A percentile compares a stretch with the other conserved stretches of the same genome.
Conservation (phyloP, 495 filamentous ascomycete species). For the Astrocystis sublimbata region DNA sequence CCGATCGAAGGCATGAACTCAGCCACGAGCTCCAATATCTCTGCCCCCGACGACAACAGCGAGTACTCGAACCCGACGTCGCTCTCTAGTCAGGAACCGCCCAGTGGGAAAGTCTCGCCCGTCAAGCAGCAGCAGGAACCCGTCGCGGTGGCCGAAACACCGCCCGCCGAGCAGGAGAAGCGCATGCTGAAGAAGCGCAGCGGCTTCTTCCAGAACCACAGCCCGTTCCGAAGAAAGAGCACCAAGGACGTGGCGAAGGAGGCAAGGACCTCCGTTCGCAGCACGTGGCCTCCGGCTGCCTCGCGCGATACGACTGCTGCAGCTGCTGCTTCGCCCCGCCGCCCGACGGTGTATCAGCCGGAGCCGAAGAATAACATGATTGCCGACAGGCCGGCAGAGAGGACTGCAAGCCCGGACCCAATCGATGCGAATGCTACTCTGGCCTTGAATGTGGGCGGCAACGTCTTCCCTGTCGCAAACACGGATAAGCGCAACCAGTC, state of each 20-base stretch:
- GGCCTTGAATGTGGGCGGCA: constrained; percentile 94
- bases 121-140: neutral
- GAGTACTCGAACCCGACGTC: constrained; percentile 90
- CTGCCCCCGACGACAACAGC: constrained; percentile 80
- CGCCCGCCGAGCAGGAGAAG: constrained; percentile 59
- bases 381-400: constrained; percentile 46
- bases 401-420: constrained; percentile 70
- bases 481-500: constrained; percentile 58
- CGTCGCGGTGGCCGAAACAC: constrained; percentile 29
- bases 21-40: constrained; percentile 74
- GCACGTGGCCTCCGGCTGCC: constrained; percentile 57
- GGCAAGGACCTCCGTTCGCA: constrained; percentile 48
- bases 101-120: constrained; percentile 67
- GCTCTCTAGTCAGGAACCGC: constrained; percentile 77
- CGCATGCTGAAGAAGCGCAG: constrained; percentile 77
- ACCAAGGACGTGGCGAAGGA: constrained; percentile 75
- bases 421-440: constrained; percentile 91
- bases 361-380: constrained; percentile 38
- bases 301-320: constrained; percentile 19
- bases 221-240: constrained; percentile 92
- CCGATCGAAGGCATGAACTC: constrained; percentile 50
- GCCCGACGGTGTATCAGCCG: constrained; percentile 11
- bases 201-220: constrained; percentile 91
- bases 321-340: constrained; percentile 24
- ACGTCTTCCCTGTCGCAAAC: constrained; percentile 94